phyloP scores from a whole-genome alignment of 2,329 filamentous ascomycete species.

The Verticillium dahliae region DNA sequence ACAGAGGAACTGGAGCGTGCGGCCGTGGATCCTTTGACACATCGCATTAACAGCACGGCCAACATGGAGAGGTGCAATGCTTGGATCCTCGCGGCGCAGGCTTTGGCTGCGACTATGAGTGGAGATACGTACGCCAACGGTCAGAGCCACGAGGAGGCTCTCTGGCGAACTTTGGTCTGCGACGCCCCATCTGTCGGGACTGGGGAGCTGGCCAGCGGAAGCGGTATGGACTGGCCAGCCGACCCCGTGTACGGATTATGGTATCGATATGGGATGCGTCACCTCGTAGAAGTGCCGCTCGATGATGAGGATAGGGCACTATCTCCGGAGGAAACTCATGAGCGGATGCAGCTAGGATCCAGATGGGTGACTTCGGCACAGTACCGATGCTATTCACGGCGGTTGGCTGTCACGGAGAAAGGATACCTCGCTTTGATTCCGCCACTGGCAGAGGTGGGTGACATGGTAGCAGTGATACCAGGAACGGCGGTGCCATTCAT shows the following conservation, averaged over 20 bases:
- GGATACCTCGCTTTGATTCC: background rate
- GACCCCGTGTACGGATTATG: background rate
- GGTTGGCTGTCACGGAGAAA: background rate
- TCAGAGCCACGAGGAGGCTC: background rate
- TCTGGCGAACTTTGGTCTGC: background rate
- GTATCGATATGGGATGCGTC: background rate
- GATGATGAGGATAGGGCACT: background rate
- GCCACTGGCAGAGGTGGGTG: background rate
- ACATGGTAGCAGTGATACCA: background rate
- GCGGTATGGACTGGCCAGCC: background rate
- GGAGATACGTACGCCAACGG: background rate
- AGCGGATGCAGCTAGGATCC: background rate
- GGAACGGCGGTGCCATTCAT: background rate
- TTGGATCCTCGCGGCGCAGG: background rate
- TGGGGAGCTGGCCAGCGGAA: background rate
- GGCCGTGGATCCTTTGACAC: background rate
- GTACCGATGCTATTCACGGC: background rate
- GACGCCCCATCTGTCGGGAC: background rate
- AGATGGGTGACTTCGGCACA: background rate
- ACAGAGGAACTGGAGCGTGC: background rate
- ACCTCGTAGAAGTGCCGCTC: background rate
- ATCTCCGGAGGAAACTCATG: background rate
- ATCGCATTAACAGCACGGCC: background rate
- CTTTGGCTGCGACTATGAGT: background rate
- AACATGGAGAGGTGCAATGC: background rate